Conservation (phyloP, 768 basidiomycete genomes). For the Kwoniella pini region DNA sequence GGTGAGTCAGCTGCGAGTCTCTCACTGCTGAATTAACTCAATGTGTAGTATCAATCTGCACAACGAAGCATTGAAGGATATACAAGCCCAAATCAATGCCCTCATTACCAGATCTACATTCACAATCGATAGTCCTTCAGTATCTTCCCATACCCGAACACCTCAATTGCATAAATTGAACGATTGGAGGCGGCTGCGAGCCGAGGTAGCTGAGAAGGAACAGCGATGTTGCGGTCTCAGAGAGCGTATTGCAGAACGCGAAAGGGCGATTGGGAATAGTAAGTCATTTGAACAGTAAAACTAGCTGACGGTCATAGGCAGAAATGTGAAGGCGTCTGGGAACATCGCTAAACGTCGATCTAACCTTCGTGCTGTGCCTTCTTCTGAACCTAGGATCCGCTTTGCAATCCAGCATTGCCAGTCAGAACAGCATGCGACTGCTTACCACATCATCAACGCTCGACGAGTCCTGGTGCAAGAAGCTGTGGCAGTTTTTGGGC, state of each 20-base stretch:
- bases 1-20: conserved; percentile 20
- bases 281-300: neutral
- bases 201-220: conserved; percentile 27
- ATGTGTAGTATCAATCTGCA: conserved; percentile 6
- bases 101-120: neutral
- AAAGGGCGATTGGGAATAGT: conserved; percentile 9
- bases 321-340: neutral
- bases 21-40: neutral
- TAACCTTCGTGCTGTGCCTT: neutral
- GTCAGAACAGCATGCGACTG: conserved; percentile 19
- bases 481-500: conserved; percentile 39
- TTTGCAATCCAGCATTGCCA: neutral
- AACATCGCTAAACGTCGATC: too few species aligned
- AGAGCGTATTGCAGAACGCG: conserved; percentile 4
- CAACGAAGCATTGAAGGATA: conserved; percentile 5
- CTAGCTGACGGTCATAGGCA: neutral
- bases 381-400: neutral
- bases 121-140: too few species aligned
- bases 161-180: neutral
- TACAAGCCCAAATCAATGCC: conserved; percentile 9
- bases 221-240: conserved; percentile 16
- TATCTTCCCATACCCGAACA: neutral
- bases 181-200: conserved; percentile 30
- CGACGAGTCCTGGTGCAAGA: conserved; percentile 41
- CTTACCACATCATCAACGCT: conserved; percentile 31